Evolutionary conservation across 2,329 filamentous ascomycete species (phyloP), one percentile per base, ranked within the genome.

Genomic region (Cryphonectria nitschkei): DNA sequence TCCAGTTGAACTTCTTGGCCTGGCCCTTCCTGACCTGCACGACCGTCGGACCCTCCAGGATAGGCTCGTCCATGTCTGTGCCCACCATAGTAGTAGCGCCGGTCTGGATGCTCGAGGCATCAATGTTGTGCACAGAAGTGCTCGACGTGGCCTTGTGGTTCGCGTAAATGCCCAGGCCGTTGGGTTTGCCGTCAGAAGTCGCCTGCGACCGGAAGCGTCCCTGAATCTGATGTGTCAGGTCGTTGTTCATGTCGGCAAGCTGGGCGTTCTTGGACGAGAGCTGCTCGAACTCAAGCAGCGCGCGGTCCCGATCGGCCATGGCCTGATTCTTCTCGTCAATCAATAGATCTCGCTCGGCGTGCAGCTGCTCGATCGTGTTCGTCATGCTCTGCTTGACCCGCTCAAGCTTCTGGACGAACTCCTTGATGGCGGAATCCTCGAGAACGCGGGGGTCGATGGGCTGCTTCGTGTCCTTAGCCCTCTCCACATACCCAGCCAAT

Each of bases 1-100:
- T 97, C 95, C 96, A 98, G 83, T 97, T 97, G 83, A 98, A 98
- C 80, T 98, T 98, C 84, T 94, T 97, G 68, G 92, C 90, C 79
- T 97, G 94, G 41, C 93, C 94, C 83, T 98, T 98, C 76, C 94
- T 90, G 73, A 98, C 97, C 76, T 96, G 97, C 72, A 98, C 93
- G 46, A 98, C 93, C 72, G 97, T 96, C n/a, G 96, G 95, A 2
- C 93, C 92, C 73, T 89, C 87, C n/a, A 89, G 80, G 69, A 89
- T 85, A 0, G 85, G 86, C 56, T 96, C 94, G 62, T 93, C 92
- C 26, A 88, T 86, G 73, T 90, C 88, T 13, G 87, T 84, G 32
- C 86, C 84, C 67, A 91, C 84, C 75, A 90, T 79, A 0, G 90
- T 90, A 3, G 90, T 90, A 3, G 88, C 82, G 11, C 85, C 84